phyloP scores from a whole-genome alignment of 352 stramenopile species.

The Blastocystis sp. region DNA sequence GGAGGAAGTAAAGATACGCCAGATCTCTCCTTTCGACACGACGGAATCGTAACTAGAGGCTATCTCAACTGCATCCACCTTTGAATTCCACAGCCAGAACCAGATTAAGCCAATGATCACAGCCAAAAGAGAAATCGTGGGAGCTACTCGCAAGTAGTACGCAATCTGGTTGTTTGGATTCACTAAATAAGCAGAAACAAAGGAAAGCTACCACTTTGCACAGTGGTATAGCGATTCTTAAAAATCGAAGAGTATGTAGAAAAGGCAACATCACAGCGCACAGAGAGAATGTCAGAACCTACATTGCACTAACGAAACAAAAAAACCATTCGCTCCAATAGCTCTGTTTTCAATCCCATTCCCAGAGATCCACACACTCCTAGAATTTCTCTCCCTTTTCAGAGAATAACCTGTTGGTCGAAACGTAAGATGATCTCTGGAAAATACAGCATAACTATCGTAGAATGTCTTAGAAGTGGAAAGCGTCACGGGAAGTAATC shows the following conservation, averaged over 20 bases:
- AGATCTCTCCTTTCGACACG: conserved; percentile 3
- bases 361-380: neutral
- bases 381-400: neutral
- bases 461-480: neutral
- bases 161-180: neutral
- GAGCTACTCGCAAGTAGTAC: neutral
- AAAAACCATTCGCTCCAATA: neutral
- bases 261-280: neutral
- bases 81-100: conserved; percentile 27
- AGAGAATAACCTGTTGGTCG: neutral
- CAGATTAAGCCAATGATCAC: conserved; percentile 1
- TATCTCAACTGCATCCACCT: neutral
- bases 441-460: neutral
- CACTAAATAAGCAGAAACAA: neutral
- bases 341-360: neutral
- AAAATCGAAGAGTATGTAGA: neutral
- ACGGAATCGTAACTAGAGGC: conserved; percentile 22
- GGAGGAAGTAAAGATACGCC: conserved; percentile 44
- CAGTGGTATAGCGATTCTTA: neutral
- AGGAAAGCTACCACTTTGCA: neutral
- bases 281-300: neutral
- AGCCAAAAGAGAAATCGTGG: neutral
- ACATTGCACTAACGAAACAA: neutral
- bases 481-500: neutral
- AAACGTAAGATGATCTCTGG: neutral